phyloP scores from a whole-genome alignment of 352 stramenopile genomes.

The Pythium apleroticum region DNA sequence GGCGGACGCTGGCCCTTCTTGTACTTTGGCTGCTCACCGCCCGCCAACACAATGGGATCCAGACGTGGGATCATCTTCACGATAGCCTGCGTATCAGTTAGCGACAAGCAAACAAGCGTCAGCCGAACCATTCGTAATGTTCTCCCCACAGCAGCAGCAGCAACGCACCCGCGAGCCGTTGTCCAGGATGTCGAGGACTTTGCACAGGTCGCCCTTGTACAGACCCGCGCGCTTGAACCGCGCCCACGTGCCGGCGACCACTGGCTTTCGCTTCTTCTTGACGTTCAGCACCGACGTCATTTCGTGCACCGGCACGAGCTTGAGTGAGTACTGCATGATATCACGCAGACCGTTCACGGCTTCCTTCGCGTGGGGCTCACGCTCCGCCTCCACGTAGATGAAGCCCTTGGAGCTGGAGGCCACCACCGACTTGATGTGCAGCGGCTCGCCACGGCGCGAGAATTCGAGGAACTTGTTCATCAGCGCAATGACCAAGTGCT shows the following conservation, averaged over 20 bases:
- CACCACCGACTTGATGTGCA: slow-evolving; percentile 86
- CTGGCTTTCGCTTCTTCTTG: slow-evolving; percentile 80
- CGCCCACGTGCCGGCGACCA: slow-evolving; percentile 77
- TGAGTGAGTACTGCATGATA: slow-evolving; percentile 88
- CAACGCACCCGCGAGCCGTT: slow-evolving; percentile 67
- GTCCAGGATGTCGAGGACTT: slow-evolving; percentile 87
- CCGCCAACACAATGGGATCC: slow-evolving; percentile 69
- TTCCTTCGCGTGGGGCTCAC: slow-evolving; percentile 84
- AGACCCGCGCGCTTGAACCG: slow-evolving; percentile 84
- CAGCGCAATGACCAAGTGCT: slow-evolving; percentile 83
- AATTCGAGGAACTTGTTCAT: slow-evolving; percentile 92
- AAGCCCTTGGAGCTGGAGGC: slow-evolving; percentile 88
- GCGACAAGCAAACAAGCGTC: not conserved
- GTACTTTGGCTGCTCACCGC: slow-evolving; percentile 83
- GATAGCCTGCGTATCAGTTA: slow-evolving; percentile 43
- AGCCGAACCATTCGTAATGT: not conserved
- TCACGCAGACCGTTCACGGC: slow-evolving; percentile 82
- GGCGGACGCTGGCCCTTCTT: slow-evolving; percentile 88
- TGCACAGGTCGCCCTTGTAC: slow-evolving; percentile 88
- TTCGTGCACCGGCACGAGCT: slow-evolving; percentile 87
- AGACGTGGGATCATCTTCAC: slow-evolving; percentile 87
- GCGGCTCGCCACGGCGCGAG: slow-evolving; percentile 72
- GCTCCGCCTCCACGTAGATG: slow-evolving; percentile 88
- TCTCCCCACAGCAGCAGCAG: not conserved
- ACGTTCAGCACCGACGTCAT: slow-evolving; percentile 90